Conservation (phyloP, 1,284 basidiomycete species). For the Sutorius eximius region DNA sequence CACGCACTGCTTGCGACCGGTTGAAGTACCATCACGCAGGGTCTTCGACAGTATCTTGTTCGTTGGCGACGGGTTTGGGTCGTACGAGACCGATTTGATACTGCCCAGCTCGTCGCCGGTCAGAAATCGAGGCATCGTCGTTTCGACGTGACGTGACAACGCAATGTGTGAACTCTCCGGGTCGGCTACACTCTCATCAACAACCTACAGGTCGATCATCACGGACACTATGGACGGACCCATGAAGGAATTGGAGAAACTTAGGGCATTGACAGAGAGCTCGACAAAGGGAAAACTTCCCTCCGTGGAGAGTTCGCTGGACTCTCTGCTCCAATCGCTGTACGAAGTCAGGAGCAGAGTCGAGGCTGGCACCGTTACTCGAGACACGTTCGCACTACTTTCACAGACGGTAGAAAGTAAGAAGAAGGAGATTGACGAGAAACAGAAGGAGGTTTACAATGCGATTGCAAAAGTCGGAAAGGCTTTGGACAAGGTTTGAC, state of each 20-base stretch:
- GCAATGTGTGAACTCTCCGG: conserved; percentile 1
- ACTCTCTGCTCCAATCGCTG: conserved; percentile 65
- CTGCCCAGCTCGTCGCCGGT: conserved; percentile 73
- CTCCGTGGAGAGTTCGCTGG: conserved; percentile 64
- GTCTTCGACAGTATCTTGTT: conserved; percentile 36
- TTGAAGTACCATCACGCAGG: conserved; percentile 36
- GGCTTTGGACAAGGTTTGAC: conserved; percentile 79
- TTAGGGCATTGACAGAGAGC: conserved; percentile 59
- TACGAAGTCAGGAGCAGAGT: conserved; percentile 57
- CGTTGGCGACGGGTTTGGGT: conserved; percentile 20
- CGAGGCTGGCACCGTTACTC: conserved; percentile 52
- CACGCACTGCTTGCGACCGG: conserved; percentile 32
- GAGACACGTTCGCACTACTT: conserved; percentile 55
- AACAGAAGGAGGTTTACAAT: conserved; percentile 84
- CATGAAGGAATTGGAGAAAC: conserved; percentile 71
- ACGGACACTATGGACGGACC: conserved; percentile 62
- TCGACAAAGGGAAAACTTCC: conserved; percentile 52
- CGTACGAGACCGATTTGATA: conserved; percentile 59
- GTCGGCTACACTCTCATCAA: background rate
- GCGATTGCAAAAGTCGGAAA: conserved; percentile 79
- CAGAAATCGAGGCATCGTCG: conserved; percentile 61
- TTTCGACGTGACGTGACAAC: conserved; percentile 27
- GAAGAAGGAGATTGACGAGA: conserved; percentile 85
- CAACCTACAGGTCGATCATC: background rate
- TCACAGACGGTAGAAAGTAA: conserved; percentile 60